These are phyloP conservation scores for Tulasnella sp. DNA, from an alignment of 768 basidiomycete genomes.

Conservation along the genomic window DNA sequence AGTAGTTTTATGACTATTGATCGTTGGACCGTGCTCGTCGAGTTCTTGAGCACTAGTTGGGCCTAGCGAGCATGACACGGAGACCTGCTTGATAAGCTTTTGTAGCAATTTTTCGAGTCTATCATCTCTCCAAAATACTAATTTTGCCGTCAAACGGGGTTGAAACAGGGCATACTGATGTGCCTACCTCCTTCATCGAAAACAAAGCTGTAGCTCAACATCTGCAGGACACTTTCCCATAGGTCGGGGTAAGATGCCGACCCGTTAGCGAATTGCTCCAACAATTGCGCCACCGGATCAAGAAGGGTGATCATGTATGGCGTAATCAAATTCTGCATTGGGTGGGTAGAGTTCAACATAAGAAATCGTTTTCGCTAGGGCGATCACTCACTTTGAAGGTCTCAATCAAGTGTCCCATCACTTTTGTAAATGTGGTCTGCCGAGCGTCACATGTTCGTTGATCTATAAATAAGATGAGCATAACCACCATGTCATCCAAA, in stretches of 20 bases:
- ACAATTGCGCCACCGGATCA: conserved; percentile 47
- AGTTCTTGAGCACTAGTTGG: conserved; percentile 12
- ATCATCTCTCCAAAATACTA: conserved; percentile 86
- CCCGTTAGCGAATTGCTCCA: conserved; percentile 37
- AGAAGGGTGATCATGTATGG: conserved; percentile 78
- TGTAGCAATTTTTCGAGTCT: conserved; percentile 50
- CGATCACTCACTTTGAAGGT: conserved; percentile 66
- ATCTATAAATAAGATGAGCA: not conserved
- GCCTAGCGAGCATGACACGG: conserved; percentile 28
- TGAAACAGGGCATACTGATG: not conserved
- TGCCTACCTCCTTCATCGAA: conserved; percentile 69
- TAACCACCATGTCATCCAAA: conserved; percentile 10
- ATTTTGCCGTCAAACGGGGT: not conserved
- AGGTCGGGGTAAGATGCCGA: conserved; percentile 30
- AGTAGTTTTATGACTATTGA: not conserved
- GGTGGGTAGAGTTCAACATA: not conserved
- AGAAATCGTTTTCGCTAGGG: not conserved
- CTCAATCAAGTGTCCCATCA: conserved; percentile 61
- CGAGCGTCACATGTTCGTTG: conserved; percentile 29
- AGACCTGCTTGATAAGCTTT: conserved; percentile 52
- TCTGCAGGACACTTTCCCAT: conserved; percentile 50
- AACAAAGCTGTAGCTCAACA: conserved; percentile 54
- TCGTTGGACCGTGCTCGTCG: conserved; percentile 14
- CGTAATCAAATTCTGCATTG: conserved; percentile 63
- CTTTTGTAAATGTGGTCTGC: conserved; percentile 58